Conservation (phyloP, 2,329 filamentous ascomycete species). For the Curvularia lunata region DNA sequence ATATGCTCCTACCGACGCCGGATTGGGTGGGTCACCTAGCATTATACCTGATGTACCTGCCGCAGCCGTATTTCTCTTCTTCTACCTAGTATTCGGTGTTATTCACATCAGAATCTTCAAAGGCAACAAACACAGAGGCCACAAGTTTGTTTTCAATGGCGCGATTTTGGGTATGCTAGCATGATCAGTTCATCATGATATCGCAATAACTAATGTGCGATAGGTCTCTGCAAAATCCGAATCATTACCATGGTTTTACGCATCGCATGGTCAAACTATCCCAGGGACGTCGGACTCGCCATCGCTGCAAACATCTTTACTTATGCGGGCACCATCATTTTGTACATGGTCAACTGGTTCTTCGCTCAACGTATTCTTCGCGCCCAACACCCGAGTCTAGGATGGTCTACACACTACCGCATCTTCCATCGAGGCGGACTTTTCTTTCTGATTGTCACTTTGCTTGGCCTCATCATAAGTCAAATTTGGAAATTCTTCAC, state of each 20-base stretch:
- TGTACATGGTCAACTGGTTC: constrained; percentile 80
- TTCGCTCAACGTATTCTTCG: constrained; percentile 78
- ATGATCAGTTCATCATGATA: not conserved
- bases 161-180: constrained; percentile 49
- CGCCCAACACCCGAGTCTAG: constrained; percentile 72
- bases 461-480: constrained; percentile 70
- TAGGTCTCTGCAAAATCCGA: constrained; percentile 55
- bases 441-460: constrained; percentile 61
- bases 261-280: constrained; percentile 46
- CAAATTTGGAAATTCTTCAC: constrained; percentile 73
- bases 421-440: constrained; percentile 58
- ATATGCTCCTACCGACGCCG: constrained; percentile 36
- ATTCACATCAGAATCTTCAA: constrained; percentile 52
- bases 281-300: constrained; percentile 55
- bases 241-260: constrained; percentile 52
- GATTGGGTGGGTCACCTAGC: constrained; percentile 40
- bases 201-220: constrained; percentile 15
- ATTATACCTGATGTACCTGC: constrained; percentile 51
- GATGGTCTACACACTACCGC: constrained; percentile 67
- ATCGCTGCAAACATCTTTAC: constrained; percentile 72
- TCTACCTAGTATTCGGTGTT: constrained; percentile 51
- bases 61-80: constrained; percentile 48
- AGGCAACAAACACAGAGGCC: constrained; percentile 47
- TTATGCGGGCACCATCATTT: constrained; percentile 74
- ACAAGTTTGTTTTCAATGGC: constrained; percentile 54